Percentiles rank a stretch among this genome's conserved stretches.
phyloP scores from a whole-genome alignment of 805 yeast species.

The Sungouiozyma ichnusensis region DNA sequence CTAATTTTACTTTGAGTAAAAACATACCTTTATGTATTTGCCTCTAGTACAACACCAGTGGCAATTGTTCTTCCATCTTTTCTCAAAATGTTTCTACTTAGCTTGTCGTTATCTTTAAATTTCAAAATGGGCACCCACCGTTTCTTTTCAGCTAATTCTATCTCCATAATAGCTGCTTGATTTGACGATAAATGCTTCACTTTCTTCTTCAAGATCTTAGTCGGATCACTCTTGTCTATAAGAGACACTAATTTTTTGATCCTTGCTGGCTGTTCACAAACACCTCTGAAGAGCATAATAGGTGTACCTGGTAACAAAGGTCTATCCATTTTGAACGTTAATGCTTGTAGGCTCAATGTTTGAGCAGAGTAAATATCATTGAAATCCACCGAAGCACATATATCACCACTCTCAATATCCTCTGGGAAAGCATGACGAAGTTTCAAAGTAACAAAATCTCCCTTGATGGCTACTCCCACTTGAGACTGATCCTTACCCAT shows the following conservation, averaged over 20 bases:
- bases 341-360: constrained; percentile 44
- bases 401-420: constrained; percentile 55
- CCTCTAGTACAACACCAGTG: constrained; percentile 84
- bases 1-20: too few species aligned
- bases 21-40: constrained; percentile 8
- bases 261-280: constrained; percentile 60
- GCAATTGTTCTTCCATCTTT: constrained; percentile 98
- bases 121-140: constrained; percentile 88
- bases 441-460: constrained; percentile 44
- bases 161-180: constrained; percentile 92
- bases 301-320: constrained; percentile 78
- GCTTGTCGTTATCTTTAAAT: constrained; percentile 75
- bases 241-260: constrained; percentile 37
- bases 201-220: constrained; percentile 84
- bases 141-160: constrained; percentile 90
- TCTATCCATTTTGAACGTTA: constrained; percentile 53
- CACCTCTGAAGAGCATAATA: constrained; percentile 66
- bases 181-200: constrained; percentile 89
- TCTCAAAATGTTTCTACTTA: constrained; percentile 93
- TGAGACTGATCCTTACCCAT: constrained; percentile 14
- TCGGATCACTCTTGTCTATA: constrained; percentile 71
- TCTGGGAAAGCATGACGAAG: constrained; percentile 29
- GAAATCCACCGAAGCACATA: constrained; percentile 41
- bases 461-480: constrained; percentile 36
- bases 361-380: constrained; percentile 36